Percentiles rank a stretch among this genome's conserved stretches.
Conservation (phyloP, 1,284 basidiomycete species). For the Ceratobasidium sp. region DNA sequence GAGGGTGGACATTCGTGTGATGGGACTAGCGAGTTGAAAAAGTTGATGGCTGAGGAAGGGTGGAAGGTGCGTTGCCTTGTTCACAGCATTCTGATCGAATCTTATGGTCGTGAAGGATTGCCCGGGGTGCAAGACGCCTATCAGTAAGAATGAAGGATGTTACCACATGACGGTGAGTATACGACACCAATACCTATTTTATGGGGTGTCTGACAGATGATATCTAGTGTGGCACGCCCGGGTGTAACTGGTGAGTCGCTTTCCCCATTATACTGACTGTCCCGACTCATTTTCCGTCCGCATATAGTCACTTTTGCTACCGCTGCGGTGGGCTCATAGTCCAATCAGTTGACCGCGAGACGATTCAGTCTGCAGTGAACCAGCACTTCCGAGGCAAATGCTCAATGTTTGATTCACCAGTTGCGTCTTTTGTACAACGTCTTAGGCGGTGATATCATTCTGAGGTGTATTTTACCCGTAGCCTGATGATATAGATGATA, state of each 20-base stretch:
- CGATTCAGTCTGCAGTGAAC: conserved; percentile 40
- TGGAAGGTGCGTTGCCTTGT: conserved; percentile 45
- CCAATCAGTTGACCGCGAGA: conserved; percentile 14
- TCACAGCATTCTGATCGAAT: not conserved
- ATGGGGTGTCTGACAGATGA: not conserved
- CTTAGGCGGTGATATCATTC: conserved; percentile 10
- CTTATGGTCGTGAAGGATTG: not conserved
- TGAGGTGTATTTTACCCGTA: not conserved
- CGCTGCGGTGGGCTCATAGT: conserved; percentile 36
- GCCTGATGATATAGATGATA: conserved; percentile 17
- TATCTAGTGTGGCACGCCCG: conserved; percentile 38
- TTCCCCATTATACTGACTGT: not conserved
- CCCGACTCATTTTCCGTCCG: too few species aligned
- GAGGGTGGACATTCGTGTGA: conserved; percentile 47
- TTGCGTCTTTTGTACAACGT: conserved; percentile 27
- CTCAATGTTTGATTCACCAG: conserved; percentile 36
- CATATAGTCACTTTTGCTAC: conserved; percentile 36
- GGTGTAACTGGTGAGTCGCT: conserved; percentile 45
- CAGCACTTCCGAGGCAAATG: conserved; percentile 37
- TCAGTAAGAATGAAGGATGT: conserved; percentile 44
- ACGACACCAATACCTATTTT: not conserved
- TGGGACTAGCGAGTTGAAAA: conserved; percentile 46
- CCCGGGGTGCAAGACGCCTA: conserved; percentile 47
- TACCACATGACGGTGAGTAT: conserved; percentile 49
- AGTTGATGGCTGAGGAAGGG: conserved; percentile 38